Evolutionary conservation across 768 basidiomycete genomes (phyloP), one percentile per base, ranked within the genome.

Genomic region (Xerocomellus dryophilus): DNA sequence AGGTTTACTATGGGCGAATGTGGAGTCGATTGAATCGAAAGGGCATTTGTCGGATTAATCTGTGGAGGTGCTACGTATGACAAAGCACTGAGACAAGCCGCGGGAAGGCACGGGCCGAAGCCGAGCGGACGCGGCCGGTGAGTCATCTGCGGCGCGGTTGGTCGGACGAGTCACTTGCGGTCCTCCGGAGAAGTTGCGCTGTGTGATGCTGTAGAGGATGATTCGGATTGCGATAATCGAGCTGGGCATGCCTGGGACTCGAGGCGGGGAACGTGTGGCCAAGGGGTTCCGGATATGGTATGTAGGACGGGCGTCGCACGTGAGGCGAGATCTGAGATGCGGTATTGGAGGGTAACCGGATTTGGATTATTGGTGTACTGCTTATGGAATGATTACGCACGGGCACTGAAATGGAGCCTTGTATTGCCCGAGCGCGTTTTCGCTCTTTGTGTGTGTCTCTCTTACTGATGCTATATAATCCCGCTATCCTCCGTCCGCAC

Each of bases 241-340:
- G 60, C 47, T 15, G 42, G 56, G 45, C 70, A 69, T 60, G 66
- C 67, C 45, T 57, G 15, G 45, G 49, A 61, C 62, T 65, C 60
- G 67, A 71, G 69, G 68, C 49, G 58, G 49, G 60, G 62, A 71
- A 69, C 68, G 67, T 69, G 67, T 60, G 42, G 48, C 34, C 32
- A 32, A n/a, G 36, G 36, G 48, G 41, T 38, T 21, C 61, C 59
- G 42, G 45, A 59, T 55, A 40, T 41, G 56, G 60, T 44, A 57
- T 17, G 58, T 38, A 49, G 43, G 54, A 57, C 47, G 50, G 54
- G 49, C 40, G 46, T 48, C 43, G 65, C 67, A 67, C 64, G 62
- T 61, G 64, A 66, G 57, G 50, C 41, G 47, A 43, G 61, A 70
- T 70, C 68, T 71, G 50, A 70, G 69, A 71, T 71, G 50, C 39